A percentile compares a stretch with the other conserved stretches of the same genome.
Evolutionary conservation across 148 eudicot genomes (phyloP).

Genomic region (Arbutus unedo): DNA sequence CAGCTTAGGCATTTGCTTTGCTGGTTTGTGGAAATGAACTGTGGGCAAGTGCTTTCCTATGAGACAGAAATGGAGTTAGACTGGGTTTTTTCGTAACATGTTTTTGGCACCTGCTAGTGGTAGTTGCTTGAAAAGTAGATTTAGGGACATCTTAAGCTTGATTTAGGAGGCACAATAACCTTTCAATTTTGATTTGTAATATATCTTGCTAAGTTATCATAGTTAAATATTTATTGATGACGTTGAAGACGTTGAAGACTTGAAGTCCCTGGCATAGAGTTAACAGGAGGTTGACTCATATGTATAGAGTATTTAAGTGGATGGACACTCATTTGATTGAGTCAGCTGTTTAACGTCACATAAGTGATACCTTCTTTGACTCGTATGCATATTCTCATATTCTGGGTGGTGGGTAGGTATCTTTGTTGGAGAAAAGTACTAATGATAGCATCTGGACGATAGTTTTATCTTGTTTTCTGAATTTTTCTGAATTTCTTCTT

Average conservation of each 20-base stretch:
- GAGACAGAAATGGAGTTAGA: neutral
- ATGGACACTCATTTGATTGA: neutral
- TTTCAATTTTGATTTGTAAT: neutral
- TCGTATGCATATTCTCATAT: neutral
- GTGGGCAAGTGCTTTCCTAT: neutral
- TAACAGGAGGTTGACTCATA: conserved; percentile 2
- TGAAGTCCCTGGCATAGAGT: neutral
- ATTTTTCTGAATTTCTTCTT: neutral
- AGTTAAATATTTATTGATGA: neutral
- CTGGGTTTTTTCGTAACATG: no score
- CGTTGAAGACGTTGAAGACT: no score
- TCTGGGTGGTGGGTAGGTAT: neutral
- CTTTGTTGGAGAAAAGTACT: neutral
- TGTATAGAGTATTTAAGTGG: neutral
- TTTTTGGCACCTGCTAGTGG: neutral
- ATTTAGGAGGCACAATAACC: no score
- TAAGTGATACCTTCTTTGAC: no score
- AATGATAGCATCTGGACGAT: neutral
- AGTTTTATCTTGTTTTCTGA: neutral
- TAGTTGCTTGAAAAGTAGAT: neutral
- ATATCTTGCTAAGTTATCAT: neutral
- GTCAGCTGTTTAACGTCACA: neutral
- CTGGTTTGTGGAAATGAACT: neutral
- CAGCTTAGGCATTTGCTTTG: neutral
- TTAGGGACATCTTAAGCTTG: no score